Base-by-base conservation (phyloP, 331 rosid genomes). In the Prunus yedoensis region DNA sequence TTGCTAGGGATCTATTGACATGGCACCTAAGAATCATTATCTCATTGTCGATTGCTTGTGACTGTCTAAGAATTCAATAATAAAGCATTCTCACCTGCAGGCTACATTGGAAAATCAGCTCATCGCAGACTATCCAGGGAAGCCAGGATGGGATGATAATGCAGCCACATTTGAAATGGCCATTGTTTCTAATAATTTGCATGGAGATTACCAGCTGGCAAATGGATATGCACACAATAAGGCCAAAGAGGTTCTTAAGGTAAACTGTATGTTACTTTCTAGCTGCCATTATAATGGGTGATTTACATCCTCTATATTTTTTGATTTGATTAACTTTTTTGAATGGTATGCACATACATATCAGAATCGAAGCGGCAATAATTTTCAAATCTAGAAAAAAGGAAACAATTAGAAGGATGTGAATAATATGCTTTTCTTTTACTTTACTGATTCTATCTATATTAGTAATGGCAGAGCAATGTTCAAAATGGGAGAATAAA, bases 121-220 rank as follows among this genome's bases (percentile, higher is more conserved):
- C 14, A 84, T 86, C 15, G 93, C 91, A 74, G 84, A 89, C 86
- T 90, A 86, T 88, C 88, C 85, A 56, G 96, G 87, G 74, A 74
- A 67, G 71, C 99, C 97, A 25, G 97, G 88, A 81, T 94, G 99
- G 96, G 97, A 90, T 75, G 79, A 88, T 85, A 92, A 92, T 79
- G 84, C 89, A 65, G 96, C 93, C 70, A 87, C 97, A 8, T 94
- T 94, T 83, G 92, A 91, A 79, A 82, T 92, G 89, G 80, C 58
- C 23, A 82, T 90, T 75, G 85, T 83, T 43, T 66, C 87, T 28
- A 92, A 90, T 81, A 77, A 46, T 61, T 83, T 94, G 76, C 97
- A 82, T 66, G 96, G 99, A 85, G 99, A 92, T 86, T 94, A 85
- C 86, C 99, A 94, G 84, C 92, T 94, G 77, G 90, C 96, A 47